Conservation (phyloP, 306 rosid genomes). For the Vicia faba region DNA sequence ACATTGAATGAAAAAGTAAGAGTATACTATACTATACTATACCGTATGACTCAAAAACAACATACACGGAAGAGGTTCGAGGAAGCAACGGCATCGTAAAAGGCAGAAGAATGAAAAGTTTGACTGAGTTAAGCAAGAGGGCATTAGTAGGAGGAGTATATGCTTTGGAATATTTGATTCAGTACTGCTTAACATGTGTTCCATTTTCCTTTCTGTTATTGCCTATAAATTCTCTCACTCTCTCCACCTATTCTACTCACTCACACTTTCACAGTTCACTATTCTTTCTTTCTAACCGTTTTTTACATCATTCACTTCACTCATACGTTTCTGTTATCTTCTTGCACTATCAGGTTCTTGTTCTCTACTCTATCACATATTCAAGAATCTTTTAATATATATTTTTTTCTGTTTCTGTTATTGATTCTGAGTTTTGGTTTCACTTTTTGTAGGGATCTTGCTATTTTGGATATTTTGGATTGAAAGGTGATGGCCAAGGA, state of each 20-base stretch:
- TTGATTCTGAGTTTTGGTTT: constrained; percentile 14
- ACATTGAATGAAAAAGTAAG: background rate
- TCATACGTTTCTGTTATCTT: background rate
- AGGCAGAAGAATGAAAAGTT: too few relatives aligned
- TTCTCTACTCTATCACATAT: too few relatives aligned
- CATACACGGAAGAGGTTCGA: background rate
- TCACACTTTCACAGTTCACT: background rate
- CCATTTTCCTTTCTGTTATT: background rate
- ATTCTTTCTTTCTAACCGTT: background rate
- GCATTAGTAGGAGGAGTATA: background rate
- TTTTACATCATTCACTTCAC: background rate
- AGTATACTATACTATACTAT: background rate
- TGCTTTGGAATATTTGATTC: background rate
- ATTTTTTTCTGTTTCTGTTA: too few relatives aligned
- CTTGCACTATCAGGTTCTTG: background rate
- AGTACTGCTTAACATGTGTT: background rate
- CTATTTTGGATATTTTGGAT: background rate
- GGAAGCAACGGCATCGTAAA: background rate
- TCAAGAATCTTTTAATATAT: too few relatives aligned
- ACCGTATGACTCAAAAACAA: background rate
- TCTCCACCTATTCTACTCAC: background rate
- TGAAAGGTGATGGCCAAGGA: constrained; percentile 53
- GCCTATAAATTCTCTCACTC: background rate
- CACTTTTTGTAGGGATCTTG: constrained; percentile 35
- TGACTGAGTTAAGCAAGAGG: background rate